phyloP scores from a whole-genome alignment of 768 basidiomycete genomes.

The Tulasnella calospora region DNA sequence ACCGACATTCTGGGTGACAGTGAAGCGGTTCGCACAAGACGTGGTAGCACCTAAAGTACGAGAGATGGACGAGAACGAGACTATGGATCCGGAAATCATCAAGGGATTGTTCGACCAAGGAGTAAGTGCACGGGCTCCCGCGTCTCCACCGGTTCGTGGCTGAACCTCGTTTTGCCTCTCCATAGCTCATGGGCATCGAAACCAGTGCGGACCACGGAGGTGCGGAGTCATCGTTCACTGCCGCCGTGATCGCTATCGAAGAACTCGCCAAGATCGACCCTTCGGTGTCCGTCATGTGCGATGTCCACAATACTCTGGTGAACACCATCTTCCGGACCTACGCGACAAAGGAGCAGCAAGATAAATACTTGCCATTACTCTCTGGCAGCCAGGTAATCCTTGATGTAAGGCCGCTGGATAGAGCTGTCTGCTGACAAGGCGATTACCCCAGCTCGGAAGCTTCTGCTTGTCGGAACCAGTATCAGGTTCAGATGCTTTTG shows the following conservation, averaged over 20 bases:
- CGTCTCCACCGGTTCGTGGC: slow-evolving; percentile 8
- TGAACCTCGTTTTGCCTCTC: slow-evolving; percentile 17
- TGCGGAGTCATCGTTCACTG: slow-evolving; percentile 85
- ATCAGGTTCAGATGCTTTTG: slow-evolving; percentile 96
- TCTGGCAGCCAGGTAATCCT: slow-evolving; percentile 62
- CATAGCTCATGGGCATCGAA: slow-evolving; percentile 95
- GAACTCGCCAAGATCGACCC: slow-evolving; percentile 96
- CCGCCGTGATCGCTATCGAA: slow-evolving; percentile 93
- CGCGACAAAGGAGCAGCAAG: slow-evolving; percentile 76
- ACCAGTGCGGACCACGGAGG: slow-evolving; percentile 79
- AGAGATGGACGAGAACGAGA: slow-evolving; percentile 97
- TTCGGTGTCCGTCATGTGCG: slow-evolving; percentile 91
- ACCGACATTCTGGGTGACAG: slow-evolving; percentile 38
- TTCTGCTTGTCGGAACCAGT: slow-evolving; percentile 92
- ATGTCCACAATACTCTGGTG: slow-evolving; percentile 98
- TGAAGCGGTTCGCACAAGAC: slow-evolving; percentile 82
- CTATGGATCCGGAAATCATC: slow-evolving; percentile 85
- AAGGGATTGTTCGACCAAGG: slow-evolving; percentile 92
- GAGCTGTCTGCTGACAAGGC: neutral
- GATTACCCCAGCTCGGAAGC: slow-evolving; percentile 67
- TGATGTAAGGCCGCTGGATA: neutral
- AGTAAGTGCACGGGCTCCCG: slow-evolving; percentile 44
- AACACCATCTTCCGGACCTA: slow-evolving; percentile 90
- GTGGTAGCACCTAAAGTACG: slow-evolving; percentile 85
- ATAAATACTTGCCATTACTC: slow-evolving; percentile 82